Conservation (phyloP, 2,329 filamentous ascomycete species). For the Cladosporium sp. region DNA sequence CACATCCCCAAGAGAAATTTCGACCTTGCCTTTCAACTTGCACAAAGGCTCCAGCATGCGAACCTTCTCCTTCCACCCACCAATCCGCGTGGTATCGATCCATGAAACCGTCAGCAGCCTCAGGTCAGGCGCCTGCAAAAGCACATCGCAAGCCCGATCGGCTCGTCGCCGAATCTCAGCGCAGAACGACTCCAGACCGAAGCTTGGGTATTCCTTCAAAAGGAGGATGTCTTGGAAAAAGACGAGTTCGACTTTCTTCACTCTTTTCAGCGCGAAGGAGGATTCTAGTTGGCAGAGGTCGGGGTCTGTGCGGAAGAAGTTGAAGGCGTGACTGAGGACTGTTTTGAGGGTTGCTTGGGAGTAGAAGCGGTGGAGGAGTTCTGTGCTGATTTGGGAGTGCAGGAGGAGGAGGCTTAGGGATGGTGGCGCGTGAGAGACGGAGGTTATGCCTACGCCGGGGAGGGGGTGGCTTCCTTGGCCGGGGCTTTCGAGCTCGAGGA, state of each 20-base stretch:
- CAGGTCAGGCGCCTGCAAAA: constrained; percentile 22
- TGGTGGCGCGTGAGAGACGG: constrained; percentile 28
- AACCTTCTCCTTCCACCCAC: constrained; percentile 25
- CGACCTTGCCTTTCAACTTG: constrained; percentile 14
- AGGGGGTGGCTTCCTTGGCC: constrained; percentile 5
- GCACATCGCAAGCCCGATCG: constrained; percentile 26
- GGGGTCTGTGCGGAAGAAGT: constrained; percentile 33
- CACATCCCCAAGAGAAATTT: constrained; percentile 18
- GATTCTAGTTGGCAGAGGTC: constrained; percentile 25
- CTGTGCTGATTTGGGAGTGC: constrained; percentile 24
- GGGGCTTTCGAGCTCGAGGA: constrained; percentile 23
- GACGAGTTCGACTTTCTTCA: constrained; percentile 30
- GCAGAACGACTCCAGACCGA: constrained; percentile 28
- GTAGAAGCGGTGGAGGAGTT: constrained; percentile 30
- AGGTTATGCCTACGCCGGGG: constrained; percentile 27
- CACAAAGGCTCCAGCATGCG: constrained; percentile 23
- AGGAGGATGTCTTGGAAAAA: constrained; percentile 31
- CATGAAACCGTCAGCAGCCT: constrained; percentile 27
- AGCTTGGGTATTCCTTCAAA: constrained; percentile 28
- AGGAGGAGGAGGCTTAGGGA: constrained; percentile 23
- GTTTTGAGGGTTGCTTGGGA: constrained; percentile 30
- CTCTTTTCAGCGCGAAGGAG: constrained; percentile 17
- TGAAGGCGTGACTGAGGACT: constrained; percentile 33
- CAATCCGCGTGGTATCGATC: constrained; percentile 28
- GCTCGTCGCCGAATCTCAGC: constrained; percentile 27